Base-by-base conservation (phyloP, 2,329 filamentous ascomycete genomes). In the Teratosphaeriaceae sp. region DNA sequence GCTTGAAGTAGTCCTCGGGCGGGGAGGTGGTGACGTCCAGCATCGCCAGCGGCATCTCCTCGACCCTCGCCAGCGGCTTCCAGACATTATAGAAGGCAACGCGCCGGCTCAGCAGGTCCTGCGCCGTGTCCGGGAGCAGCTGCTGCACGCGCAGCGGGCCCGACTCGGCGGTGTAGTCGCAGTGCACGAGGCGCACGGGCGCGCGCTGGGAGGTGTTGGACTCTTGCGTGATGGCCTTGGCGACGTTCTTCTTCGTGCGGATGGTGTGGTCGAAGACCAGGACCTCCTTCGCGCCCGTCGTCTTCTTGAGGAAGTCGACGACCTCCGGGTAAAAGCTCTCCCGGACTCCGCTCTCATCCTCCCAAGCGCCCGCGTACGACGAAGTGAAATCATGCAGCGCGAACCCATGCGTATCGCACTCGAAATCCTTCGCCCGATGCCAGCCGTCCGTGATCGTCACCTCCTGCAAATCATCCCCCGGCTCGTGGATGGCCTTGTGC, bases 261-360 rank as follows among this genome's bases (percentile, higher is more conserved):
- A 74, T 71, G 3, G 69, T 73, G 47, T 74, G 71, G 53, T 73
- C 71, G 54, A 74, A 74, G 42, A 74, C 70, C 38, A 72, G 61
- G 23, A 73, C 59, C 3, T 63, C 59, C 19, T 62, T 65, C 7
- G 68, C 70, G 13, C 70, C 69, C 3, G 65, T 62, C 20, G 65
- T 66, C 42, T 65, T 61, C 44, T 72, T 71, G 12, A 73, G 47
- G 42, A 73, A 63, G 16, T 68, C 61, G 22, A 73, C 70, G 13
- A 70, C 63, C 47, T 73, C 68, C 0, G 69, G 65, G 42, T 73
- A 74, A 46, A 73, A 73, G 3, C 64, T 53, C 1, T 50, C 46
- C 36, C 60, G 57, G 18, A 73, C 66, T n/a, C 58, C 47, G 8
- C 67, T 63, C 3, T 71, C 64, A 18, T 71, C 64, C 37, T 66